Evolutionary conservation across 768 basidiomycete genomes (phyloP).

Genomic region (Boletus pseudo-olivaceus): DNA sequence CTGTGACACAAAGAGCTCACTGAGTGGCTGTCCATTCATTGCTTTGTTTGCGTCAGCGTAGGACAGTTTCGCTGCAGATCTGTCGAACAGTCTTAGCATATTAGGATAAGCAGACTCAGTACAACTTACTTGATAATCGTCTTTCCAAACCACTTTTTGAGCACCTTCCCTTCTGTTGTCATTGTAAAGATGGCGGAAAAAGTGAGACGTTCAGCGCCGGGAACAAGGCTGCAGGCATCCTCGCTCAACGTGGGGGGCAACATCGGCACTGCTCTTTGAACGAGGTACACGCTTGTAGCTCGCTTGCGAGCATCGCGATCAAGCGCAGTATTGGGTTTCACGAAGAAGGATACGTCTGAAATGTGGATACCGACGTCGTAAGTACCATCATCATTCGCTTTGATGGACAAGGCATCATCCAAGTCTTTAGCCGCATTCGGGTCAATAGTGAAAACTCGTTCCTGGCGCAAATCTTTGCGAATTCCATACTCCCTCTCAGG

Average conservation of each 20-base stretch:
- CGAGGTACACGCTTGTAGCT: slow-evolving; percentile 94
- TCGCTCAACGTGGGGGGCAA: slow-evolving; percentile 91
- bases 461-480: slow-evolving; percentile 82
- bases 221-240: slow-evolving; percentile 87
- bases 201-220: slow-evolving; percentile 84
- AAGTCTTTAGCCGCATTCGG: slow-evolving; percentile 86
- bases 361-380: slow-evolving; percentile 94
- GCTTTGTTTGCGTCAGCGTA: slow-evolving; percentile 80
- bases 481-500: slow-evolving; percentile 86
- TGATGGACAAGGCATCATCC: slow-evolving; percentile 92
- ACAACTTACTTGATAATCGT: slow-evolving; percentile 77
- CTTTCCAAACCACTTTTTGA: slow-evolving; percentile 92
- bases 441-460: slow-evolving; percentile 92
- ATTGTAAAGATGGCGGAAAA: slow-evolving; percentile 90
- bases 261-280: slow-evolving; percentile 97
- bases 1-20: slow-evolving; percentile 46
- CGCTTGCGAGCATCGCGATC: slow-evolving; percentile 98
- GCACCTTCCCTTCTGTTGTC: slow-evolving; percentile 72
- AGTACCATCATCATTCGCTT: slow-evolving; percentile 85
- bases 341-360: slow-evolving; percentile 94
- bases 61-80: slow-evolving; percentile 82
- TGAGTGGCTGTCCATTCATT: slow-evolving; percentile 68
- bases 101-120: neutral
- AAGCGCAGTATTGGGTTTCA: slow-evolving; percentile 92
- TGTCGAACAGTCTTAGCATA: slow-evolving; percentile 29